Evolutionary conservation across 2,329 filamentous ascomycete genomes (phyloP).

Genomic region (Beauveria bassiana): DNA sequence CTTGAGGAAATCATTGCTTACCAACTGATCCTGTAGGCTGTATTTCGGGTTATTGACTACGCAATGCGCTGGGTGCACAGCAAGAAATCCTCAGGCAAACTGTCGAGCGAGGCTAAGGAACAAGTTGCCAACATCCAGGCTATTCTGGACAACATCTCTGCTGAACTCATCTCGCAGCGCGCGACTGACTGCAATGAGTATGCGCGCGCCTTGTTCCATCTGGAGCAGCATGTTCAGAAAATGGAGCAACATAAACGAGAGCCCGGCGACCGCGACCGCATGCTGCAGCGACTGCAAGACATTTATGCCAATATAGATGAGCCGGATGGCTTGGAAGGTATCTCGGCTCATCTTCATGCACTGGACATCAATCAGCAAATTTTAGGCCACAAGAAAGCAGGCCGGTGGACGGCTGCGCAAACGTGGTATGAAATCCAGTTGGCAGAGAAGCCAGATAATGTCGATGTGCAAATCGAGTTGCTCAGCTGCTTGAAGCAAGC

Average conservation of each 20-base stretch:
- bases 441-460: conserved; percentile 67
- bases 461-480: conserved; percentile 73
- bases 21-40: conserved; percentile 48
- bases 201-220: conserved; percentile 83
- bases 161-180: conserved; percentile 66
- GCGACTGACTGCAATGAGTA: conserved; percentile 94
- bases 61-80: conserved; percentile 82
- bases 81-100: conserved; percentile 38
- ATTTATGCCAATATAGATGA: conserved; percentile 98
- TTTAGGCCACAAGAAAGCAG: conserved; percentile 84
- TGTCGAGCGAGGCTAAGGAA: conserved; percentile 35
- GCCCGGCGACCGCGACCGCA: conserved; percentile 48
- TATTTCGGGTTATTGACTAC: conserved; percentile 89
- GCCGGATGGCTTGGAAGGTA: conserved; percentile 90
- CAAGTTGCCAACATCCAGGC: conserved; percentile 41
- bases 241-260: conserved; percentile 37
- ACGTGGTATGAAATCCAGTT: conserved; percentile 96
- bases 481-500: conserved; percentile 87
- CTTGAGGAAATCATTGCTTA: background rate
- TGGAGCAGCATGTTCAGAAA: conserved; percentile 76
- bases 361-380: conserved; percentile 93
- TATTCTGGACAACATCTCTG: conserved; percentile 57
- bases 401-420: conserved; percentile 88
- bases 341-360: conserved; percentile 77
- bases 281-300: conserved; percentile 75